Percentiles rank a stretch among this genome's conserved stretches.
Conservation (phyloP, 73 alveolate species). For the Paramecium tetraurelia region DNA sequence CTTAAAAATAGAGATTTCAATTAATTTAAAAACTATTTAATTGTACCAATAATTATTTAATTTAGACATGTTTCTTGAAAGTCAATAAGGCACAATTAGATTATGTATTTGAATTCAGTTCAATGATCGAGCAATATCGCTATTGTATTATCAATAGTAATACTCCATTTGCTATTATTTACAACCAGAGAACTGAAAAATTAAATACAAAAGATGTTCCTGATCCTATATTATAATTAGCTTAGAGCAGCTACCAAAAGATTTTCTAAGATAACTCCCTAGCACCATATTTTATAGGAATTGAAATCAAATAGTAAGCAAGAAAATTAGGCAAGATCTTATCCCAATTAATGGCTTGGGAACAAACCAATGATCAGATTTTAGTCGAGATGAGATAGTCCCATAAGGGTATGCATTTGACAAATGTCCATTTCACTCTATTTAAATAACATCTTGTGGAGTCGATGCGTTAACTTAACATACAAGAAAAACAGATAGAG, state of each 20-base stretch:
- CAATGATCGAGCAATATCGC: background rate
- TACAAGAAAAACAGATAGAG: slow-evolving; percentile 8
- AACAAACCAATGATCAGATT: background rate
- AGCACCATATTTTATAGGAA: background rate
- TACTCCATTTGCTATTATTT: background rate
- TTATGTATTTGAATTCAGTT: background rate
- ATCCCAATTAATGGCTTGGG: slow-evolving; percentile 35
- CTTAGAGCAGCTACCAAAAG: background rate
- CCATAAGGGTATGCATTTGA: slow-evolving; percentile 23
- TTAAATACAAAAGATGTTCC: background rate
- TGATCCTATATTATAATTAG: background rate
- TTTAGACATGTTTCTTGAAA: background rate
- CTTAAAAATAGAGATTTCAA: background rate
- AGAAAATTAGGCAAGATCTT: background rate
- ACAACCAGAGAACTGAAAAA: slow-evolving; percentile 5
- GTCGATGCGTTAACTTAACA: background rate
- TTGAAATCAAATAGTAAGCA: background rate
- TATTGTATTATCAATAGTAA: background rate
- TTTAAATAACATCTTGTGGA: background rate
- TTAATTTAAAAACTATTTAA: slow-evolving; percentile 2
- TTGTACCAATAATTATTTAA: background rate
- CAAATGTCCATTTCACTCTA: slow-evolving; percentile 33
- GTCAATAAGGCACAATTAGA: background rate
- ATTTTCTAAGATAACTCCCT: background rate
- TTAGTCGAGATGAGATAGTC: background rate